Base-by-base conservation (phyloP, 306 rosid species). In the Hylodesmum podocarpum region DNA sequence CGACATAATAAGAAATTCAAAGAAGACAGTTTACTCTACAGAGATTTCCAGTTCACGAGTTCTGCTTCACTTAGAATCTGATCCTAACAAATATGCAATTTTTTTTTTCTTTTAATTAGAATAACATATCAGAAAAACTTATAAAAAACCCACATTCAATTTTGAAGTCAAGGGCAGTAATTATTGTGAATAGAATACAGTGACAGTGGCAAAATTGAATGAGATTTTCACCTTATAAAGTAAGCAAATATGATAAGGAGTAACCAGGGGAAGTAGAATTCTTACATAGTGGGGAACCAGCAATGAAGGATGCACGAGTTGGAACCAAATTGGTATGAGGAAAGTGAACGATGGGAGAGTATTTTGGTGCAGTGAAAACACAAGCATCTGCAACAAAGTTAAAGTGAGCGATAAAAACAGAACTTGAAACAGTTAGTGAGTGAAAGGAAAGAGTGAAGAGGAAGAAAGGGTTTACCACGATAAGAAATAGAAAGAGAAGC, bases 211-310 rank as follows among this genome's bases (percentile, higher is more conserved):
- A 34, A 44, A 41, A 36, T 25, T 24, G 14, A 47, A 47, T 13
- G 54, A 33, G 39, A 43, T 27, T 66, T 77, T 49, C 22, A 53
- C 10, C 8, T 15, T 24, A 49, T 40, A 3, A 37, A 65, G 27
- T n/a, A 63, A 29, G 0, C 12, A 36, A 33, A 66, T 12, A 31
- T 6, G 19, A 62, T 16, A 70, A 71, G 10, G 49, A 49, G 33
- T 10, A 50, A 21, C 28, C 54, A 54, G 12, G 41, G 21, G 31
- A 46, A 44, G 15, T 19, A 41, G 49, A 62, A 54, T 3, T 54
- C 84, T 73, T 89, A 90, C 98, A 54, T 2, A 91, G 90, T 6
- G 94, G 90, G 41, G 89, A 87, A 54, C 98, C 97, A 63, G 95
- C 73, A 59, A 77, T 47, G 29, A 90, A 94, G 66, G 89, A 39